Conservation (phyloP, 352 stramenopile species). For the Globisporangium cylindrosporum region DNA sequence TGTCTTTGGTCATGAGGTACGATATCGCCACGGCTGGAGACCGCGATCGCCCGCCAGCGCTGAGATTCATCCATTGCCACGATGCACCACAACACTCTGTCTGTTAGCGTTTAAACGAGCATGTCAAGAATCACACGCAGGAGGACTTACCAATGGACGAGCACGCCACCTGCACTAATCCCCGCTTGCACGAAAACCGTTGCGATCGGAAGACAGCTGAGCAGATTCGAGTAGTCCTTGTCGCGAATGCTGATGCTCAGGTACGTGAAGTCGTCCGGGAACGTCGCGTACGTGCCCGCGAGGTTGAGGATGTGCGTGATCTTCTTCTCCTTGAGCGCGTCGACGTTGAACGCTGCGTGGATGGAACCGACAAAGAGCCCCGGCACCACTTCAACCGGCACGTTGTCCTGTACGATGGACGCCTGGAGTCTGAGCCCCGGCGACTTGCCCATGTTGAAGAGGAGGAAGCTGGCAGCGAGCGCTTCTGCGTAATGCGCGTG, state of each 20-base stretch:
- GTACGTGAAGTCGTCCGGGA: constrained; percentile 88
- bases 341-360: constrained; percentile 85
- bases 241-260: constrained; percentile 87
- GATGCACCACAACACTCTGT: background rate
- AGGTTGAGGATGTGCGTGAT: constrained; percentile 89
- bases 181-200: constrained; percentile 81
- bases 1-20: constrained; percentile 76
- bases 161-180: constrained; percentile 55
- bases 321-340: constrained; percentile 64
- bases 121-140: background rate
- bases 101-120: background rate
- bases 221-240: constrained; percentile 87
- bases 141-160: constrained; percentile 72
- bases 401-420: constrained; percentile 82
- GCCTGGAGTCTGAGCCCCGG: constrained; percentile 58
- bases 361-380: constrained; percentile 85
- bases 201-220: constrained; percentile 78
- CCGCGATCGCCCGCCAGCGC: constrained; percentile 72
- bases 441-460: constrained; percentile 44
- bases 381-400: constrained; percentile 63
- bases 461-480: background rate
- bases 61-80: constrained; percentile 13
- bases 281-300: constrained; percentile 81
- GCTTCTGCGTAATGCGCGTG: background rate
- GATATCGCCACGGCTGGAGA: constrained; percentile 77